A percentile compares a stretch with the other conserved stretches of the same genome.
Evolutionary conservation across 2,329 filamentous ascomycete genomes (phyloP).

Genomic region (Claviceps sp.): DNA sequence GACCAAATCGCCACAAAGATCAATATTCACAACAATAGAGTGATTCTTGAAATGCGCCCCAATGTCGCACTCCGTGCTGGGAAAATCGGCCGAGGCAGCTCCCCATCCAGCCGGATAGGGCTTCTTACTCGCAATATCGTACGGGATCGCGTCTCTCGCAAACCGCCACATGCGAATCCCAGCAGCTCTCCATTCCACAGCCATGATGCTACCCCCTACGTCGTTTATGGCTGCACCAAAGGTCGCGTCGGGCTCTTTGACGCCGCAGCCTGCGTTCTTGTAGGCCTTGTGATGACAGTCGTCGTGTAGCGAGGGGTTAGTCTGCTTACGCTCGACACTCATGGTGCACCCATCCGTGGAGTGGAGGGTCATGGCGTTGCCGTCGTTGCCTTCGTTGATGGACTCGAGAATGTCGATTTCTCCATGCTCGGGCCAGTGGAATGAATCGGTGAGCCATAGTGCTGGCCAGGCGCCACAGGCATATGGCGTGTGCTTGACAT

Average conservation of each 20-base stretch:
- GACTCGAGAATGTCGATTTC: constrained; percentile 53
- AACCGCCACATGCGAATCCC: constrained; percentile 55
- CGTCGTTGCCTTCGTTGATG: constrained; percentile 37
- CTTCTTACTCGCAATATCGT: constrained; percentile 33
- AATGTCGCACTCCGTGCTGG: constrained; percentile 47
- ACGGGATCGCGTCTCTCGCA: constrained; percentile 30
- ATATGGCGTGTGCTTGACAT: constrained; percentile 48
- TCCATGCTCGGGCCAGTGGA: constrained; percentile 49
- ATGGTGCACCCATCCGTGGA: constrained; percentile 38
- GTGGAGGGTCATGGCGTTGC: constrained; percentile 49
- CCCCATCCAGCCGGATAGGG: constrained; percentile 53
- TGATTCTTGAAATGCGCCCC: constrained; percentile 47
- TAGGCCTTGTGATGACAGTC: constrained; percentile 39
- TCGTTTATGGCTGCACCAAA: constrained; percentile 41
- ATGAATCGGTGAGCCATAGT: constrained; percentile 49
- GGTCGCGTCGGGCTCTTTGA: constrained; percentile 26
- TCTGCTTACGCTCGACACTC: constrained; percentile 39
- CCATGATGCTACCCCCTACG: constrained; percentile 43
- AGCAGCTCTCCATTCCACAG: constrained; percentile 44
- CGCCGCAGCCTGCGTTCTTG: constrained; percentile 44
- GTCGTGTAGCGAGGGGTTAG: constrained; percentile 25
- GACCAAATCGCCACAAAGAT: constrained; percentile 46
- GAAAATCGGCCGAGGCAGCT: constrained; percentile 49
- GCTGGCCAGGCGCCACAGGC: constrained; percentile 54
- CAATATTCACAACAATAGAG: constrained; percentile 53